Percentiles rank a stretch among this genome's conserved stretches.
phyloP scores from a whole-genome alignment of 2,329 filamentous ascomycete species.

The Geosmithia putterillii region DNA sequence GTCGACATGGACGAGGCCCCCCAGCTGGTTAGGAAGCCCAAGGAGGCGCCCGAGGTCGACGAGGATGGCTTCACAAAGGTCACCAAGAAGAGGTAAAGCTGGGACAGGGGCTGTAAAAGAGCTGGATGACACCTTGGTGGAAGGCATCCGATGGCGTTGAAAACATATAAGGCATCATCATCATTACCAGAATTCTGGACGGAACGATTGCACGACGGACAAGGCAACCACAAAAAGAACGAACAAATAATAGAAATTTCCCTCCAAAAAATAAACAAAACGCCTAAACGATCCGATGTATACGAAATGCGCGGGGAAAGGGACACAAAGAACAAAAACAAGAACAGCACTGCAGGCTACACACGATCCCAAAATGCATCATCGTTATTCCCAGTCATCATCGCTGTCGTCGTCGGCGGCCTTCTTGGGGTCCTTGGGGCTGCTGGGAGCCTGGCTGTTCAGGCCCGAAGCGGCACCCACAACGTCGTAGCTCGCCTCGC shows the following conservation, averaged over 20 bases:
- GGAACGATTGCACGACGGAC: no score
- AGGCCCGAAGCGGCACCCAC: conserved; percentile 67
- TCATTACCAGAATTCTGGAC: no score
- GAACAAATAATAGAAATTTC: not conserved
- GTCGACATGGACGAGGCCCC: conserved; percentile 61
- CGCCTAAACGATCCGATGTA: not conserved
- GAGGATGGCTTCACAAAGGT: conserved; percentile 75
- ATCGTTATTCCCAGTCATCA: conserved; percentile 60
- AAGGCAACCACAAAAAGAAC: not conserved
- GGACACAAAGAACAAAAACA: not conserved
- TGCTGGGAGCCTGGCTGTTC: conserved; percentile 64
- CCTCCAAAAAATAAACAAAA: not conserved
- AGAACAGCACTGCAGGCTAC: not conserved
- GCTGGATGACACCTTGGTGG: not conserved
- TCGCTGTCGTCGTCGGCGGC: conserved; percentile 40
- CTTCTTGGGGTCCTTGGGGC: conserved; percentile 36
- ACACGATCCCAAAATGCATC: not conserved
- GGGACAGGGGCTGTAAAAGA: not conserved
- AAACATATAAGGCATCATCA: not conserved
- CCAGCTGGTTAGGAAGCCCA: conserved; percentile 40
- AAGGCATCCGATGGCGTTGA: not conserved
- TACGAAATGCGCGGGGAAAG: not conserved
- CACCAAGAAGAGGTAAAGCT: conserved; percentile 48
- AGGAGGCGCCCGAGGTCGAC: conserved; percentile 58
- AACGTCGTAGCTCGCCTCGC: conserved; percentile 91